A percentile compares a stretch with the other conserved stretches of the same genome.
Evolutionary conservation across 2,329 filamentous ascomycete genomes (phyloP).

Genomic region (Trichoderma sp.): DNA sequence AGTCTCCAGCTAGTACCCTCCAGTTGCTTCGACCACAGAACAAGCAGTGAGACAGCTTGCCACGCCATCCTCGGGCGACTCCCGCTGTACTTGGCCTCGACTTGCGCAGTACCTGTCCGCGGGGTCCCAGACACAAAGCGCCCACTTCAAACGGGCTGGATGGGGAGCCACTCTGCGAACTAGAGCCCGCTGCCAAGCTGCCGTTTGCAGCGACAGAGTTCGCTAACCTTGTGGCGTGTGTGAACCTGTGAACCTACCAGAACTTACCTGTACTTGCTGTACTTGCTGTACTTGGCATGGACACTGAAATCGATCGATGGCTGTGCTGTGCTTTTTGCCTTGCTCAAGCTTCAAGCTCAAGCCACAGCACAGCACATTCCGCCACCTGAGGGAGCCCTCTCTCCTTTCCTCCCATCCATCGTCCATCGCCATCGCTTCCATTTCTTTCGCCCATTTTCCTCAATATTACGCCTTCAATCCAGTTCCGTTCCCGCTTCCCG

Average conservation of each 20-base stretch:
- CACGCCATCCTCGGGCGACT: not conserved
- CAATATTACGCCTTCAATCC: not conserved
- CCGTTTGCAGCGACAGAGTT: not conserved
- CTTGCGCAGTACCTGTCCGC: not conserved
- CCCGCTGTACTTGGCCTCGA: not conserved
- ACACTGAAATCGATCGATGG: too few species aligned
- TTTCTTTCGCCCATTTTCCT: too few species aligned
- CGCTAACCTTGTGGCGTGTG: not conserved
- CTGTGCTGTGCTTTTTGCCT: not conserved
- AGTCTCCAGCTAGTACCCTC: not conserved
- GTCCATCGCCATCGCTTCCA: too few species aligned
- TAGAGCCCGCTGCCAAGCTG: not conserved
- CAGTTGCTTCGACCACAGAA: not conserved
- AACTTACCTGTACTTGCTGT: not conserved
- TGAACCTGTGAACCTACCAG: not conserved
- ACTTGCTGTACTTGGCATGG: not conserved
- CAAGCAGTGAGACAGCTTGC: not conserved
- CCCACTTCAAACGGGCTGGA: not conserved
- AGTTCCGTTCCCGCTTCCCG: not conserved
- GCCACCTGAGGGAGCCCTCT: not conserved
- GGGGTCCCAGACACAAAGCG: not conserved
- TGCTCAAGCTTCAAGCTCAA: not conserved
- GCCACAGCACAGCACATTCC: not conserved
- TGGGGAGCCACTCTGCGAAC: not conserved
- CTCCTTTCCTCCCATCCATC: not conserved